Evolutionary conservation across 768 basidiomycete genomes (phyloP).

Genomic region (Clavulina sp.): DNA sequence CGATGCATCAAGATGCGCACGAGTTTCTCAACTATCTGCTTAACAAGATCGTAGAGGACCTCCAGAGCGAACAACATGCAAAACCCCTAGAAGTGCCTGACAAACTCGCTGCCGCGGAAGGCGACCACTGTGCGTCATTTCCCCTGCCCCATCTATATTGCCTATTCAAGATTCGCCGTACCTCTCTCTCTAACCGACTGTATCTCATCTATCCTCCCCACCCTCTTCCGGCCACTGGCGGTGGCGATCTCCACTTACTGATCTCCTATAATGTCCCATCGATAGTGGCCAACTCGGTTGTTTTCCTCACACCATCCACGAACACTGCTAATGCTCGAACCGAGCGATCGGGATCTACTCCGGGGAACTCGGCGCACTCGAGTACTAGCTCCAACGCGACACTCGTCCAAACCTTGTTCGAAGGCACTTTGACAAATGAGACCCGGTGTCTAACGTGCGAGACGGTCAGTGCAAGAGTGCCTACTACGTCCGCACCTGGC

Average conservation of each 20-base stretch:
- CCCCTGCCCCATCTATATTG: too few relatives aligned
- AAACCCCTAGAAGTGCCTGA: too few relatives aligned
- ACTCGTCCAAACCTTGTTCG: constrained; percentile 82
- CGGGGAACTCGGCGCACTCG: constrained; percentile 10
- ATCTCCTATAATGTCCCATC: too few relatives aligned
- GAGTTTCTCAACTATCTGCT: constrained; percentile 92
- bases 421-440: constrained; percentile 89
- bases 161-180: too few relatives aligned
- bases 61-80: constrained; percentile 40
- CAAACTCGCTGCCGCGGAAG: too few relatives aligned
- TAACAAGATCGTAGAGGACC: constrained; percentile 85
- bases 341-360: constrained; percentile 16
- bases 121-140: too few relatives aligned
- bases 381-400: constrained; percentile 31
- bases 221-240: too few relatives aligned
- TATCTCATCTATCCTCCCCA: too few relatives aligned
- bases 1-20: constrained; percentile 96
- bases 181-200: too few relatives aligned
- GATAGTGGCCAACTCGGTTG: not conserved
- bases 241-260: too few relatives aligned
- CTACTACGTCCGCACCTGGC: too few relatives aligned
- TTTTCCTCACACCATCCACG: not conserved
- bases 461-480: too few relatives aligned
- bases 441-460: constrained; percentile 97
- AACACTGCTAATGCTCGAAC: constrained; percentile 11